Evolutionary conservation across 192 early-diverging fungal genomes (phyloP).

Genomic region (Pilaira anomala): DNA sequence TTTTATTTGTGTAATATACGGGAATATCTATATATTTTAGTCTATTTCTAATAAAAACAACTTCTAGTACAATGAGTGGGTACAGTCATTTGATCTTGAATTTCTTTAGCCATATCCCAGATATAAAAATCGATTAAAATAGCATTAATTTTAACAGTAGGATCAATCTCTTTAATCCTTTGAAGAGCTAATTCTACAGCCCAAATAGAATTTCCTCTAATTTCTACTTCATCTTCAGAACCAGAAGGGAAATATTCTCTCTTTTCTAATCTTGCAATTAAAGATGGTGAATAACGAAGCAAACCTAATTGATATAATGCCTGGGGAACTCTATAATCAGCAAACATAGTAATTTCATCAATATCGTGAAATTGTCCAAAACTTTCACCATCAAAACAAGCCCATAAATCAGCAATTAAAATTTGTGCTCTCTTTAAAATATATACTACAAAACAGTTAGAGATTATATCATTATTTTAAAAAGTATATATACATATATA

Average conservation of each 20-base stretch:
- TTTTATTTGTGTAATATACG: neutral
- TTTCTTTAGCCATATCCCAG: constrained; percentile 80
- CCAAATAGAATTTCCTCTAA: constrained; percentile 78
- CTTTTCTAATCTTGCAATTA: constrained; percentile 44
- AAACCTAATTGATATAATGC: constrained; percentile 67
- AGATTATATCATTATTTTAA: constrained; percentile 1
- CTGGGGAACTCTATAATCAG: constrained; percentile 64
- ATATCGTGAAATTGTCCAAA: constrained; percentile 69
- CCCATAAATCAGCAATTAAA: constrained; percentile 83
- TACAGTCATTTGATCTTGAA: constrained; percentile 53
- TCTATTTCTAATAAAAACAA: neutral
- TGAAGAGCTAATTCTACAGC: constrained; percentile 61
- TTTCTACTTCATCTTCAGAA: constrained; percentile 70
- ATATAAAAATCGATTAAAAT: constrained; percentile 86
- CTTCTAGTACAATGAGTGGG: constrained; percentile 62
- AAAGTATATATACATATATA: neutral
- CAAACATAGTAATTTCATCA: constrained; percentile 85
- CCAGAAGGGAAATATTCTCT: constrained; percentile 53
- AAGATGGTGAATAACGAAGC: constrained; percentile 61
- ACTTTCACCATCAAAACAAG: constrained; percentile 71
- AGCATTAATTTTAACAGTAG: constrained; percentile 54
- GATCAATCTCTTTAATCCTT: neutral
- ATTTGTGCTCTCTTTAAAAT: constrained; percentile 85
- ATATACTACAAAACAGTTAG: too few species aligned
- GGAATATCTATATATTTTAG: neutral